Percentiles rank a stretch among this genome's conserved stretches.
These are phyloP conservation scores for Pistacia vera DNA, from an alignment of 345 rosid genomes.

Conservation along the genomic window DNA sequence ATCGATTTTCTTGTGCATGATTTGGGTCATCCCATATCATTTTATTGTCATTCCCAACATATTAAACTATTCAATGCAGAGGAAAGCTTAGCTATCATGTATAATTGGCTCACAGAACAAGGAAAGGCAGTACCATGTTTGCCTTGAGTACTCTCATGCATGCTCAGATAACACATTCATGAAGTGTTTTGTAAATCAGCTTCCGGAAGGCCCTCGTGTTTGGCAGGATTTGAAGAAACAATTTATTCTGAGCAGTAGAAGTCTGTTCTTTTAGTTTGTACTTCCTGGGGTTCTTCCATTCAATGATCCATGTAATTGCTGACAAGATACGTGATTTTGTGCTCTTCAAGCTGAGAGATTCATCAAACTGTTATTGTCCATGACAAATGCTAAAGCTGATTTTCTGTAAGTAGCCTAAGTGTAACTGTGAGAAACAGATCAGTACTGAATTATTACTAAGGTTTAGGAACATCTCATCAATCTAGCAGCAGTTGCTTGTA, in stretches of 20 bases:
- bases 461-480: no score
- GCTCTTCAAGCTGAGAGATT: no score
- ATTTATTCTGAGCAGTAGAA: constrained; percentile 19
- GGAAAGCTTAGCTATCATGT: constrained; percentile 69
- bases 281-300: not conserved
- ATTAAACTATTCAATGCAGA: constrained; percentile 44
- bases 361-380: no score
- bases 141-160: constrained; percentile 56
- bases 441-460: no score
- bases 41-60: constrained; percentile 50
- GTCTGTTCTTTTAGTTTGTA: not conserved
- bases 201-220: constrained; percentile 62
- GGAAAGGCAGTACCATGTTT: constrained; percentile 35
- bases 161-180: constrained; percentile 42
- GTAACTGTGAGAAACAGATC: no score
- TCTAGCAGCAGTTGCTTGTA: no score
- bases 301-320: no score
- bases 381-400: no score
- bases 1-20: constrained; percentile 48
- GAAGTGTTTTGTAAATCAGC: constrained; percentile 40
- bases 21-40: constrained; percentile 58
- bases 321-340: no score
- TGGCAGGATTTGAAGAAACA: constrained; percentile 62
- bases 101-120: constrained; percentile 63
- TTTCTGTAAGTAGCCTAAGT: no score